Conservation (phyloP, 2,329 filamentous ascomycete genomes). For the Penicillium sp. region DNA sequence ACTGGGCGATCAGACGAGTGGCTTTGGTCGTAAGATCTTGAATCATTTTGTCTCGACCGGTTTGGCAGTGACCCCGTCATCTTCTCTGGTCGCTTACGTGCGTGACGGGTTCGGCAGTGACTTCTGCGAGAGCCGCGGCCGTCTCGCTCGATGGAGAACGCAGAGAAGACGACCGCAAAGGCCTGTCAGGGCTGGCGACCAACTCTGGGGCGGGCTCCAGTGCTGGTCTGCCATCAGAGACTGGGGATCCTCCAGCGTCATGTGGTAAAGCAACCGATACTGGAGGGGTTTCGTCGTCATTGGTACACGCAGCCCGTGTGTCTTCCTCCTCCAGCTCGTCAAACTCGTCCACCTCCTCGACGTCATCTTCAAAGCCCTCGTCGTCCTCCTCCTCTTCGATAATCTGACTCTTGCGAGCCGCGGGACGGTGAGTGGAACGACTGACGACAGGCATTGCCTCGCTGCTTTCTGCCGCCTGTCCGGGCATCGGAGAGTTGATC, state of each 20-base stretch:
- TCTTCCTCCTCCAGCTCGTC: constrained; percentile 30
- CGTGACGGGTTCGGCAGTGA: constrained; percentile 5
- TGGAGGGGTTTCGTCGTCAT: constrained; percentile 5
- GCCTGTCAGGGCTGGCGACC: constrained; percentile 26
- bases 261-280: constrained; percentile 3
- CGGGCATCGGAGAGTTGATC: constrained; percentile 31
- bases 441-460: constrained; percentile 9
- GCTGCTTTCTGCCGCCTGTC: constrained; percentile 18
- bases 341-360: constrained; percentile 40
- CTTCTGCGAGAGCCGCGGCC: constrained; percentile 7
- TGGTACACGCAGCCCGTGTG: constrained; percentile 13
- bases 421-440: constrained; percentile 18
- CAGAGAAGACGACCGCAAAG: constrained; percentile 38
- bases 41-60: constrained; percentile 13
- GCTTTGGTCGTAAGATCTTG: background rate
- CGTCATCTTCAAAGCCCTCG: constrained; percentile 34
- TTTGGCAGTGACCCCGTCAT: constrained; percentile 11
- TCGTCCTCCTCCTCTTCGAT: constrained; percentile 43
- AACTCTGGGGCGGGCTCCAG: constrained; percentile 31
- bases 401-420: constrained; percentile 36
- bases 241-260: constrained; percentile 13
- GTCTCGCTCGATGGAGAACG: constrained; percentile 14
- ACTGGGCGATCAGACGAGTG: background rate
- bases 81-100: constrained; percentile 3
- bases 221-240: constrained; percentile 17